These are phyloP conservation scores for Symbiodinium natans DNA, from an alignment of 73 alveolate genomes.

Conservation along the genomic window DNA sequence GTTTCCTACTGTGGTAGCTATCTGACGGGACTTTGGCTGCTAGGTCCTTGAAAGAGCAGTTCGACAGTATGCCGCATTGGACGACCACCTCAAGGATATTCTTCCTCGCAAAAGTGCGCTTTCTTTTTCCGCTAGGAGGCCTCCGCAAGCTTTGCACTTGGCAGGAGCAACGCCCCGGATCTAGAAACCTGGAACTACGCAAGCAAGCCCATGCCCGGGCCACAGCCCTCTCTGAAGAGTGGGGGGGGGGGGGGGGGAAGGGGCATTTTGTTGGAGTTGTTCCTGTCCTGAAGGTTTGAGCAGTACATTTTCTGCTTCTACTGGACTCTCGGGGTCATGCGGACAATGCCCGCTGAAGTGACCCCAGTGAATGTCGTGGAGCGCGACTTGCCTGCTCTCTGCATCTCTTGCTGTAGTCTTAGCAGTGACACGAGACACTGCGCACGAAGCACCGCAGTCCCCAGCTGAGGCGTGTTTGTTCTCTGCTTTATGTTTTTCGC, in stretches of 20 bases:
- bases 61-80: background rate
- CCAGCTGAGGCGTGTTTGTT: slow-evolving; percentile 31
- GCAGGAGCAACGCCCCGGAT: slow-evolving; percentile 5
- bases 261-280: background rate
- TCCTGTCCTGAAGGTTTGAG: background rate
- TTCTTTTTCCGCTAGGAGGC: no score
- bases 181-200: background rate
- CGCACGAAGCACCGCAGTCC: no score
- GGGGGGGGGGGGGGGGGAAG: no score
- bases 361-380: slow-evolving; percentile 58
- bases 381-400: slow-evolving; percentile 28
- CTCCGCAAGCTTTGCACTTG: no score
- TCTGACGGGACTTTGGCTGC: no score
- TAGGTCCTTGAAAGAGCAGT: background rate
- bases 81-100: background rate
- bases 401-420: background rate
- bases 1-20: no score
- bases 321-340: slow-evolving; percentile 92
- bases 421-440: background rate
- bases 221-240: background rate
- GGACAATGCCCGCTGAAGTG: slow-evolving; percentile 93
- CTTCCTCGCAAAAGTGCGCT: no score
- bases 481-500: slow-evolving; percentile 87
- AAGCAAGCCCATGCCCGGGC: background rate
- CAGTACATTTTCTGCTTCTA: slow-evolving; percentile 79